Conservation (phyloP, 192 early-diverging fungal genomes). For the Diversispora eburnea region DNA sequence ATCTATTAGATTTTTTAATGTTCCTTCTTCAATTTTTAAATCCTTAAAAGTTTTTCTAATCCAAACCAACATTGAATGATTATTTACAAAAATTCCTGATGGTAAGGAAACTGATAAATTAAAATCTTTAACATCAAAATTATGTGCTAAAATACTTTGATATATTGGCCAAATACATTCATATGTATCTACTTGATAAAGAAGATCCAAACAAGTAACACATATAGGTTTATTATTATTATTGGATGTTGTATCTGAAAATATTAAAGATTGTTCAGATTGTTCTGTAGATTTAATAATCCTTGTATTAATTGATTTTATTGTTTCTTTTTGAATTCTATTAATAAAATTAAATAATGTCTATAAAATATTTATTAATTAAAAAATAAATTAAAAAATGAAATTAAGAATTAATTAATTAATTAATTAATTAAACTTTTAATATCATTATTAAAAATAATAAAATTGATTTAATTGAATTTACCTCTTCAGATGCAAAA, state of each 20-base stretch:
- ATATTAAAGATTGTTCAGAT: neutral
- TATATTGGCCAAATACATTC: constrained; percentile 20
- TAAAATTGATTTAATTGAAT: neutral
- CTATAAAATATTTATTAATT: neutral
- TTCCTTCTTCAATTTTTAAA: neutral
- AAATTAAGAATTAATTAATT: too few species aligned
- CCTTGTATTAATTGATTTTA: neutral
- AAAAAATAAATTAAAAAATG: too few species aligned
- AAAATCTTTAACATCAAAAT: constrained; percentile 31
- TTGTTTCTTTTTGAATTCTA: neutral
- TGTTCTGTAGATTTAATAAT: neutral
- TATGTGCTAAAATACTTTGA: constrained; percentile 23
- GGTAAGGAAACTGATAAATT: constrained; percentile 34
- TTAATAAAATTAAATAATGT: neutral
- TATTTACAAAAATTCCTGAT: constrained; percentile 29
- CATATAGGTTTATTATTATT: constrained; percentile 23
- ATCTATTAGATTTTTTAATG: neutral
- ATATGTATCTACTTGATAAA: constrained; percentile 15
- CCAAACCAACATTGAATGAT: constrained; percentile 33
- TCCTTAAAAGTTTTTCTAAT: constrained; percentile 1
- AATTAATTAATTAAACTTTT: neutral
- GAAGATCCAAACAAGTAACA: constrained; percentile 19
- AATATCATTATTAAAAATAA: neutral
- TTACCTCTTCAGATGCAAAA: constrained; percentile 14
- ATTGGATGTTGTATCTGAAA: neutral